These are phyloP conservation scores for Penicillium fuscoglaucum DNA, from an alignment of 2,329 filamentous ascomycete species.

Conservation along the genomic window DNA sequence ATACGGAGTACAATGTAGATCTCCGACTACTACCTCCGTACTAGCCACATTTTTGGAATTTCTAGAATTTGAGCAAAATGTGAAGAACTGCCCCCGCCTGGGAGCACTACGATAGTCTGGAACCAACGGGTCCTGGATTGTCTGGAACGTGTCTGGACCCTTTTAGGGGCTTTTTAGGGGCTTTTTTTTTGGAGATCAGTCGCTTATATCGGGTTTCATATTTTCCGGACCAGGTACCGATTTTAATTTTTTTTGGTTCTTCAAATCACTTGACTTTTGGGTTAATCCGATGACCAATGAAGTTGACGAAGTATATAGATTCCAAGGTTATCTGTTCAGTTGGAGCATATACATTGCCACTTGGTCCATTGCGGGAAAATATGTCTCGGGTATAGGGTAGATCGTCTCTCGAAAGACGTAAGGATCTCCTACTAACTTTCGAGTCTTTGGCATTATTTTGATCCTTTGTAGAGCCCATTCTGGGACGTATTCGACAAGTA, in stretches of 20 bases:
- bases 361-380: not conserved
- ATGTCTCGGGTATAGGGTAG: not conserved
- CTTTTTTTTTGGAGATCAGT: not conserved
- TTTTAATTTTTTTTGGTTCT: not conserved
- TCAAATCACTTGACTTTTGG: not conserved
- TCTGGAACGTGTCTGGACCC: constrained; percentile 16
- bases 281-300: not conserved
- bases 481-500: not conserved
- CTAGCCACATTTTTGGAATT: not conserved
- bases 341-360: not conserved
- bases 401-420: not conserved
- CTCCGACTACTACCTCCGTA: not conserved
- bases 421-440: not conserved
- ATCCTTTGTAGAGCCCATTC: not conserved
- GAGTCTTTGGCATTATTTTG: not conserved
- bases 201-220: constrained; percentile 4
- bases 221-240: constrained; percentile 8
- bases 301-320: not conserved
- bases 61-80: constrained; percentile 1
- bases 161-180: constrained; percentile 3
- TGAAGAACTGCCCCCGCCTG: not conserved
- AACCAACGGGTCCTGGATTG: constrained; percentile 7
- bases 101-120: not conserved
- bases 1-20: not conserved
- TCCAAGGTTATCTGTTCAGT: not conserved